Evolutionary conservation across 768 basidiomycete genomes (phyloP), one percentile per base, ranked within the genome.

Genomic region (Leccinellum albellum): DNA sequence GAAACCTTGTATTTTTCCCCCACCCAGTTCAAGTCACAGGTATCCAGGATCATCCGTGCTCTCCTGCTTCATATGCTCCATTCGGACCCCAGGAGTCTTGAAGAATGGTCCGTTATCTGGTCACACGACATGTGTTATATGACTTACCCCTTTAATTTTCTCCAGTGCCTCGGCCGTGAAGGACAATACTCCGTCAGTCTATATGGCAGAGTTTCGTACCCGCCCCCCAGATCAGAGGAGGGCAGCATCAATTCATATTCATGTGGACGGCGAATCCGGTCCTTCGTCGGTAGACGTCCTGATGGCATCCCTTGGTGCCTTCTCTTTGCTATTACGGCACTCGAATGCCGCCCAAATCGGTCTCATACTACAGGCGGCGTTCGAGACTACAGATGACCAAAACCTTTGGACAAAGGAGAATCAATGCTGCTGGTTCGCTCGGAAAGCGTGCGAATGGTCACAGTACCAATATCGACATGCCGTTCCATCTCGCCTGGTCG

Each of bases 381-480:
- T 91, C 55, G 83, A 86, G 60, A 84, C 79, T 61, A 78, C 94
- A 37, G 84, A 90, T 44, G 74, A 78, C 10, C 72, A 79, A 8
- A 68, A 77, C 26, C 80, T 81, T 21, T 97, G 94, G 94, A 65
- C 64, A 17, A 82, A 84, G 58, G 62, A 80, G 1, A 82, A 84
- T 7, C 85, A 92, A 64, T 95, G 87, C 66, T 82, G 85, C 54
- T 98, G 94, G 94, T 78, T 92, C 56, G 83, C 87, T 13, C 82
- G 85, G 56, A 86, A 82, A 65, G 79, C 83, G 6, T 85, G 85
- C n/a, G 87, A 91, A 64, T 95, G 91, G 89, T 82, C 90, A 6
- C 91, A 90, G 66, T 92, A 95, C 61, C 95, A 95, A 68, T 95
- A 95, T 71, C 88, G 95, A 24, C 96, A 91, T 65, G 88, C 88